A percentile compares a stretch with the other conserved stretches of the same genome.
These are phyloP conservation scores for Fistulinella cinereoalba DNA, from an alignment of 1,284 basidiomycete species.

Conservation along the genomic window DNA sequence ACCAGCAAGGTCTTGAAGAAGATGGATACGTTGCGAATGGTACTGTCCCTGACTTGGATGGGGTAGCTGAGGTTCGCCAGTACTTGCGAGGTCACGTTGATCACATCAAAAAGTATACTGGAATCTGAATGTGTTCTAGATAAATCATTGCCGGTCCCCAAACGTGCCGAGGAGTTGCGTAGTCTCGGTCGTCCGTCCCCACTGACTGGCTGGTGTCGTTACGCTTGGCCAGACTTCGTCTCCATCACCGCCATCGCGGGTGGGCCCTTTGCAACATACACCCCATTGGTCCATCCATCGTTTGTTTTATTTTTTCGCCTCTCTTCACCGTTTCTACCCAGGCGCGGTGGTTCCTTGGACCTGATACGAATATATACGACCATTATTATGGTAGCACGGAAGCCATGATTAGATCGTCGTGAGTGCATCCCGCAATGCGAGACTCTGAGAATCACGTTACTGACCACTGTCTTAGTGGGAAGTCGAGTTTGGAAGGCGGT, in stretches of 20 bases:
- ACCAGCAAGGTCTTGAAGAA: constrained; percentile 7
- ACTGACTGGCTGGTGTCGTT: constrained; percentile 15
- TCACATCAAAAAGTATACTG: background rate
- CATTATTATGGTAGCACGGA: background rate
- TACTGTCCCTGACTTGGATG: constrained; percentile 12
- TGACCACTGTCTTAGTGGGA: constrained; percentile 20
- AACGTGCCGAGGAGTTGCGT: constrained; percentile 20
- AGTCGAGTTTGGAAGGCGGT: constrained; percentile 11
- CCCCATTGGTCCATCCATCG: background rate
- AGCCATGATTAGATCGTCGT: background rate
- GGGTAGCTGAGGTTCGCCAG: constrained; percentile 8
- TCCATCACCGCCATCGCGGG: background rate
- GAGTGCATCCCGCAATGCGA: background rate
- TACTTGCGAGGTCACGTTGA: constrained; percentile 10
- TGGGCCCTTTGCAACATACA: background rate
- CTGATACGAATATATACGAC: background rate
- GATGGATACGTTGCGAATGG: constrained; percentile 11
- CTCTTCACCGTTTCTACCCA: background rate
- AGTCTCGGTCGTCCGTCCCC: constrained; percentile 17
- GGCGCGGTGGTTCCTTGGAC: background rate
- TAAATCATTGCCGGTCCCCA: constrained; percentile 10
- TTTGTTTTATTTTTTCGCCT: background rate
- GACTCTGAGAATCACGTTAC: background rate
- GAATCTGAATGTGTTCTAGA: constrained; percentile 5
- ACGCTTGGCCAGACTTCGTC: constrained; percentile 13